A percentile compares a stretch with the other conserved stretches of the same genome.
Evolutionary conservation across 352 stramenopile genomes (phyloP).

Genomic region (Saprolegnia parasitica): DNA sequence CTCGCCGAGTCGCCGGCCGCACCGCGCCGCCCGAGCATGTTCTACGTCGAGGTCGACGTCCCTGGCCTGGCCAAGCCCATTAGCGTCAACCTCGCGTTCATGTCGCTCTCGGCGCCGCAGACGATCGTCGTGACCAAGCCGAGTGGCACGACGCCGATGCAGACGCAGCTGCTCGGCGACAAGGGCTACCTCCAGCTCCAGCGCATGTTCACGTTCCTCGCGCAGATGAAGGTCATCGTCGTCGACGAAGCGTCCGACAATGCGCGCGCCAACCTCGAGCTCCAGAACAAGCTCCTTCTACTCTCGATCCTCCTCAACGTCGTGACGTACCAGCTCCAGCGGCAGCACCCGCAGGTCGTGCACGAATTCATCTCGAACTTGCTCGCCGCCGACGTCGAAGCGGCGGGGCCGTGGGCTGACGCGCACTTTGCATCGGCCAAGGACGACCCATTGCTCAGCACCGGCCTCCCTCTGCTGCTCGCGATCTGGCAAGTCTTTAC

Average conservation of each 20-base stretch:
- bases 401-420: slow-evolving; percentile 46
- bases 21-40: slow-evolving; percentile 59
- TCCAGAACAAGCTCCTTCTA: slow-evolving; percentile 82
- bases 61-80: slow-evolving; percentile 61
- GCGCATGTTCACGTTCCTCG: slow-evolving; percentile 81
- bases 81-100: slow-evolving; percentile 80
- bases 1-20: slow-evolving; percentile 41
- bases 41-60: slow-evolving; percentile 78
- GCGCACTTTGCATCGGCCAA: slow-evolving; percentile 31
- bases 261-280: slow-evolving; percentile 57
- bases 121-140: slow-evolving; percentile 67
- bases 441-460: slow-evolving; percentile 42
- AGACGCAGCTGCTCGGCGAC: slow-evolving; percentile 67
- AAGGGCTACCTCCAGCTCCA: slow-evolving; percentile 86
- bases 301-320: slow-evolving; percentile 82
- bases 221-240: slow-evolving; percentile 75
- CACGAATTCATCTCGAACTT: slow-evolving; percentile 42
- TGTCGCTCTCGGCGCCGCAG: slow-evolving; percentile 69
- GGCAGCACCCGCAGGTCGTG: slow-evolving; percentile 47
- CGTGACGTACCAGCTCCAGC: slow-evolving; percentile 68
- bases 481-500: slow-evolving; percentile 76
- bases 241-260: slow-evolving; percentile 35
- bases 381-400: slow-evolving; percentile 41
- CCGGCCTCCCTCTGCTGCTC: slow-evolving; percentile 67
- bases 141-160: slow-evolving; percentile 38